Conservation (phyloP, 106 monocot genomes). For the Alisma plantagoaquatica region DNA sequence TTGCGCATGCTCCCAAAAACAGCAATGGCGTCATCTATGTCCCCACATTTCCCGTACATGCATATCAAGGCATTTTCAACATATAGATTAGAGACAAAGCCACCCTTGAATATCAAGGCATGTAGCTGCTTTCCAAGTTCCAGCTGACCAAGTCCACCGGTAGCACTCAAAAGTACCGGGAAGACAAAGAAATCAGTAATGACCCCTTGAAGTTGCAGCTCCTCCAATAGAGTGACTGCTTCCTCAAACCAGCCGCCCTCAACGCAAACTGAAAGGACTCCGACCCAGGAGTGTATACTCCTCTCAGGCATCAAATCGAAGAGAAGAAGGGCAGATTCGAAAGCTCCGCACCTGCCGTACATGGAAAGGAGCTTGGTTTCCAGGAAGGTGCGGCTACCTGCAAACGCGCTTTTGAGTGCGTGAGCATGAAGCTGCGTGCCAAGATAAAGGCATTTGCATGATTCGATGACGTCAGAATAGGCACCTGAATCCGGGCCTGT, state of each 20-base stretch:
- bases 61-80: conserved; percentile 41
- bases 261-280: conserved; percentile 20
- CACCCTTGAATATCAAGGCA: conserved; percentile 24
- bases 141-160: conserved; percentile 15
- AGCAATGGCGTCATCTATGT: conserved; percentile 15
- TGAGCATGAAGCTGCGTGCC: conserved; percentile 45
- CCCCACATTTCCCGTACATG: conserved; percentile 42
- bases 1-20: conserved; percentile 28
- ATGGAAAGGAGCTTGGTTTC: conserved; percentile 29
- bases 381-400: conserved; percentile 26
- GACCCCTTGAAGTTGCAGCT: conserved; percentile 11
- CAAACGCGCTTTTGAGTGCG: conserved; percentile 25
- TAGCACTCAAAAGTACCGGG: conserved; percentile 25
- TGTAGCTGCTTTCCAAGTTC: conserved; percentile 26
- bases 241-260: conserved; percentile 12
- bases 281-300: conserved; percentile 33
- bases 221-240: conserved; percentile 11
- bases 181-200: conserved; percentile 40
- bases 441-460: conserved; percentile 22
- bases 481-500: conserved; percentile 6
- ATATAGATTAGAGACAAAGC: conserved; percentile 21
- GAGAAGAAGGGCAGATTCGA: conserved; percentile 14
- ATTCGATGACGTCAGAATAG: conserved; percentile 22
- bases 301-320: conserved; percentile 43
- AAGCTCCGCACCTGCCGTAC: conserved; percentile 22